These are phyloP conservation scores for Fusarium ambrosium DNA, from an alignment of 2,329 filamentous ascomycete genomes.

Conservation along the genomic window DNA sequence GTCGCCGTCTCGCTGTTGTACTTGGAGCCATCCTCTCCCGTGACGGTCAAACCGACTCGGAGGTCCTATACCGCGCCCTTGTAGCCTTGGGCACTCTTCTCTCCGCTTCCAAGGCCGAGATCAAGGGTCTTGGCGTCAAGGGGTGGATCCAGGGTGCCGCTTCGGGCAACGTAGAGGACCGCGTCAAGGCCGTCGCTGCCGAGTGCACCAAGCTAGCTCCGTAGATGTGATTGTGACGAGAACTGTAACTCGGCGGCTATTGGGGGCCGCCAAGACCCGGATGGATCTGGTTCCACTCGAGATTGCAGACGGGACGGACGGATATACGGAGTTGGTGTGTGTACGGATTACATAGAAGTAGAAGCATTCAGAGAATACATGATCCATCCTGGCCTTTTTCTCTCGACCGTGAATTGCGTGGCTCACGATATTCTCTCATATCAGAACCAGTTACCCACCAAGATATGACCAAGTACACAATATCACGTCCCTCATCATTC, in stretches of 20 bases:
- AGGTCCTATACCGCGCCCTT: slow-evolving; percentile 85
- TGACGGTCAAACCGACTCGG: slow-evolving; percentile 76
- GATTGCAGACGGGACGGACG: slow-evolving; percentile 2
- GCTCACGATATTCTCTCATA: neutral
- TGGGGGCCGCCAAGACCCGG: slow-evolving; percentile 22
- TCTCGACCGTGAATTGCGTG: too few species aligned
- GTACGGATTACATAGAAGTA: slow-evolving; percentile 28
- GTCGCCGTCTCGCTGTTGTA: slow-evolving; percentile 67
- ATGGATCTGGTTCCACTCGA: slow-evolving; percentile 7
- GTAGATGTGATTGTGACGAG: slow-evolving; percentile 23
- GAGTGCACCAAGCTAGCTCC: slow-evolving; percentile 38
- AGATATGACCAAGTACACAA: neutral
- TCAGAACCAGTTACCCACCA: neutral
- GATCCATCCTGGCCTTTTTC: neutral
- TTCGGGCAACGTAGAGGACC: slow-evolving; percentile 61
- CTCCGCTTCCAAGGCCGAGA: slow-evolving; percentile 64
- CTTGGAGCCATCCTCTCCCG: slow-evolving; percentile 71
- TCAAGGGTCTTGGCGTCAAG: slow-evolving; percentile 57
- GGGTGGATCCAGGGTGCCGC: slow-evolving; percentile 59
- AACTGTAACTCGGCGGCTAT: slow-evolving; percentile 2
- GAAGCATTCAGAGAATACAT: slow-evolving; percentile 16
- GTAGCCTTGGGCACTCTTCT: slow-evolving; percentile 84
- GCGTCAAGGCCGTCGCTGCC: slow-evolving; percentile 52
- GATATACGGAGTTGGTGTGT: slow-evolving; percentile 14
- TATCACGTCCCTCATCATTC: neutral